Evolutionary conservation across 768 basidiomycete species (phyloP).

Genomic region (Psilocybe azurescens): DNA sequence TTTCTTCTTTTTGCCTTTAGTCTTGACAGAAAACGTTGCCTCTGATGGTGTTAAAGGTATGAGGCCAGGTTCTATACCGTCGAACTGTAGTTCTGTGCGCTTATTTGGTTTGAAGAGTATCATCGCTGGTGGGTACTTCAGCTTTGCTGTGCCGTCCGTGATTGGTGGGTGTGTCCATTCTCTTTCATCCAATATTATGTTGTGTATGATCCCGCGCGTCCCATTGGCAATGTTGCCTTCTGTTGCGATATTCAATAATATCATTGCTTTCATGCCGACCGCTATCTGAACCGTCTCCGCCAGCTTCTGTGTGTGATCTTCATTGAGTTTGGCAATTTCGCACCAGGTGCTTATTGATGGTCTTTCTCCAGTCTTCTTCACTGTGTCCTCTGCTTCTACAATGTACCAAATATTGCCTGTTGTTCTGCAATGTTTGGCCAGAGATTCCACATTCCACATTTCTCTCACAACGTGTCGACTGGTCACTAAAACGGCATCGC

Average conservation of each 20-base stretch:
- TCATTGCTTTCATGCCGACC: conserved; percentile 44
- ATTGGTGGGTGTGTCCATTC: conserved; percentile 21
- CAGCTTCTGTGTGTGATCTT: too few relatives aligned
- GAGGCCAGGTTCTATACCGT: conserved; percentile 29
- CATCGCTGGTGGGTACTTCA: conserved; percentile 36
- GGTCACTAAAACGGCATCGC: too few relatives aligned
- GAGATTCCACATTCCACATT: too few relatives aligned
- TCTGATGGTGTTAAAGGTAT: conserved; percentile 25
- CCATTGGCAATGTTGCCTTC: conserved; percentile 47
- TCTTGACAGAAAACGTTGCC: conserved; percentile 2
- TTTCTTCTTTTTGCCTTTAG: conserved; percentile 3
- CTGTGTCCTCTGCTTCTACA: conserved; percentile 31
- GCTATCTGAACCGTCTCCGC: conserved; percentile 29
- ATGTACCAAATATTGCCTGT: too few relatives aligned
- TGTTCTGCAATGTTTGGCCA: too few relatives aligned
- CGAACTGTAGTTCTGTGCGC: conserved; percentile 19
- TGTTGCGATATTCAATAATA: conserved; percentile 38
- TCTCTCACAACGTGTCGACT: too few relatives aligned
- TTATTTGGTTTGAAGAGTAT: conserved; percentile 36
- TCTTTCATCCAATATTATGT: conserved; percentile 36
- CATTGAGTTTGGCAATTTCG: conserved; percentile 22
- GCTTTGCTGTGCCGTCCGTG: conserved; percentile 8
- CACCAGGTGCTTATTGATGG: background rate
- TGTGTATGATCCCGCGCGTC: conserved; percentile 34
- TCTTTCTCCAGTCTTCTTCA: background rate